These are phyloP conservation scores for Petunia hybrid DNA, from an alignment of 305 asterid genomes.

Conservation along the genomic window DNA sequence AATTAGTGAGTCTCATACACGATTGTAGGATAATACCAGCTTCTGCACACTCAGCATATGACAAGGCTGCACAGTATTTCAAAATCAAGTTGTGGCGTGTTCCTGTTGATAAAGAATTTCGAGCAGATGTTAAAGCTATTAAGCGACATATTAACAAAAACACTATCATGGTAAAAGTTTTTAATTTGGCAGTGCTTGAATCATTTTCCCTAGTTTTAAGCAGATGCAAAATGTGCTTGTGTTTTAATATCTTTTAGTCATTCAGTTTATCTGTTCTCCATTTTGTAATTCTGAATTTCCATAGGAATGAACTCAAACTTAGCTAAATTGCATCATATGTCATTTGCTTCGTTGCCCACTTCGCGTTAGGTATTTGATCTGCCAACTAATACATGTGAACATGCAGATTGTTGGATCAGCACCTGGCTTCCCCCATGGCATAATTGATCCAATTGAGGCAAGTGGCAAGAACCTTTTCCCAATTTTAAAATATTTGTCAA, in stretches of 20 bases:
- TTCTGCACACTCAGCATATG: slow-evolving; percentile 99
- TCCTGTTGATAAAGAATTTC: slow-evolving; percentile 80
- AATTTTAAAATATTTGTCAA: not conserved
- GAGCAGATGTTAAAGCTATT: slow-evolving; percentile 86
- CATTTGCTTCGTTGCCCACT: slow-evolving; percentile 23
- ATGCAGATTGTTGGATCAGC: slow-evolving; percentile 98
- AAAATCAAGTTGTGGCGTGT: slow-evolving; percentile 95
- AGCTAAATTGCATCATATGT: slow-evolving; percentile 3
- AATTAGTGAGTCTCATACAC: slow-evolving; percentile 40
- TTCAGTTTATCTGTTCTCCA: slow-evolving; percentile 17
- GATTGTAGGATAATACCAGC: slow-evolving; percentile 88
- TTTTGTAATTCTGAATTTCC: slow-evolving; percentile 23
- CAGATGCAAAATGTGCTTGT: not conserved
- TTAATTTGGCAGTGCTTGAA: not conserved
- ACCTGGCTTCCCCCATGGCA: slow-evolving; percentile 99
- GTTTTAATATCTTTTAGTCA: slow-evolving; percentile 12
- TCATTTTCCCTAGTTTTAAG: slow-evolving; percentile 4
- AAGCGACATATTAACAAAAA: slow-evolving; percentile 72
- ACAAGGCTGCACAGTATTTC: slow-evolving; percentile 98
- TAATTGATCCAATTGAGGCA: slow-evolving; percentile 98
- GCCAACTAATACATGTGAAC: slow-evolving; percentile 33
- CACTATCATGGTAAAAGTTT: slow-evolving; percentile 72
- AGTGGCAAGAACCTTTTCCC: slow-evolving; percentile 30
- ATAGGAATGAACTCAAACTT: not conserved
- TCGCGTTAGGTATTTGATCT: slow-evolving; percentile 27